phyloP scores from a whole-genome alignment of 73 alveolate species.

The Tetrahymena borealis region DNA sequence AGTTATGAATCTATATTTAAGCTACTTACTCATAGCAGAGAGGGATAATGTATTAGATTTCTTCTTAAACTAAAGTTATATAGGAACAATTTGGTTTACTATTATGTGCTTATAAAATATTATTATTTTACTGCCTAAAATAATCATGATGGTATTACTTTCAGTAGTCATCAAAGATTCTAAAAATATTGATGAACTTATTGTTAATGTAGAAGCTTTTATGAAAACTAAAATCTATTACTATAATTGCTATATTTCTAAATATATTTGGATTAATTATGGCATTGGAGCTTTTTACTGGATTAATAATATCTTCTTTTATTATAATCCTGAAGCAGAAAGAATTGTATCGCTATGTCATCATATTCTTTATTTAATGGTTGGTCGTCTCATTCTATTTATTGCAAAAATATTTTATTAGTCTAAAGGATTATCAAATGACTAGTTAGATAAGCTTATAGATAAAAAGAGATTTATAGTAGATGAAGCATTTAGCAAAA shows the following conservation, averaged over 20 bases:
- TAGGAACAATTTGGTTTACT: background rate
- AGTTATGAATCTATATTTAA: background rate
- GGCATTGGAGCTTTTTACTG: background rate
- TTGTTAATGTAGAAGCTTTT: background rate
- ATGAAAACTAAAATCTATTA: background rate
- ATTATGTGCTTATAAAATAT: background rate
- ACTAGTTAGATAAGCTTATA: background rate
- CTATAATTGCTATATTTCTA: background rate
- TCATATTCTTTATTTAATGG: background rate
- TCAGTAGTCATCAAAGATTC: background rate
- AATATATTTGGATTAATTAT: background rate
- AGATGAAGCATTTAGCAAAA: background rate
- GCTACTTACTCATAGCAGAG: background rate
- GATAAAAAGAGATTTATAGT: background rate
- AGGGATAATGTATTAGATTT: background rate
- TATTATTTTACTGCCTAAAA: background rate
- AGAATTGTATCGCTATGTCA: background rate
- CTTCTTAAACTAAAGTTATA: background rate
- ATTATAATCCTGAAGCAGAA: background rate
- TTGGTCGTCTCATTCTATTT: background rate
- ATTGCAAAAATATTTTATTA: background rate
- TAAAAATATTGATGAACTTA: background rate
- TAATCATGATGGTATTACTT: background rate
- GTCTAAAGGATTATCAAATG: background rate
- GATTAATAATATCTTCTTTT: background rate